Conservation (phyloP, 2,329 filamentous ascomycete genomes). For the Saccharata proteae region DNA sequence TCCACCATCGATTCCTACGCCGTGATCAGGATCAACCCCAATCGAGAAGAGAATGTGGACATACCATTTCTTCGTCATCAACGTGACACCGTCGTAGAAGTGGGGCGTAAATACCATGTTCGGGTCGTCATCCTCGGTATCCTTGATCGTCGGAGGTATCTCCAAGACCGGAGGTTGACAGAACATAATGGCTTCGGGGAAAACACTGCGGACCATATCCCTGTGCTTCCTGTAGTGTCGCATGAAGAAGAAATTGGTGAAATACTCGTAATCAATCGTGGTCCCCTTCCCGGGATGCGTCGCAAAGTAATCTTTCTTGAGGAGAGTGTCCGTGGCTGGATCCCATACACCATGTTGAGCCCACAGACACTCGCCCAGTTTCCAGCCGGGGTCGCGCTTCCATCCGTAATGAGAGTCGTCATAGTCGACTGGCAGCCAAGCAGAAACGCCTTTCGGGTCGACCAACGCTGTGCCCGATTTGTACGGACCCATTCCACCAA, state of each 20-base stretch:
- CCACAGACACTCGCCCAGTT: constrained; percentile 89
- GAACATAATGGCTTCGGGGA: constrained; percentile 73
- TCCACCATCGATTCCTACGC: constrained; percentile 74
- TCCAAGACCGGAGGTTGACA: constrained; percentile 89
- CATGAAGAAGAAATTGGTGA: constrained; percentile 88
- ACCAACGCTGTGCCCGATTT: constrained; percentile 74
- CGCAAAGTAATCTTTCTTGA: constrained; percentile 80
- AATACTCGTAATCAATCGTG: constrained; percentile 66
- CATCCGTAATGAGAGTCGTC: constrained; percentile 84
- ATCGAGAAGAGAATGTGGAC: neutral
- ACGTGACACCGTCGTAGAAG: constrained; percentile 91
- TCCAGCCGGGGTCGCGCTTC: constrained; percentile 80
- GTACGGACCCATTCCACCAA: constrained; percentile 84
- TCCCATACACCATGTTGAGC: constrained; percentile 97
- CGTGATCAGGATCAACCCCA: no score
- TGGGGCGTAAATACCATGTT: constrained; percentile 89
- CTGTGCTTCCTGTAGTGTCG: constrained; percentile 67
- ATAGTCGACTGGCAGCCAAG: constrained; percentile 73
- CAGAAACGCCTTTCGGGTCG: constrained; percentile 73
- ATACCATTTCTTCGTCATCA: constrained; percentile 93
- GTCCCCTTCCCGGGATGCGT: constrained; percentile 65
- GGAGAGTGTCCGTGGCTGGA: constrained; percentile 58
- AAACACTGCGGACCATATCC: constrained; percentile 60
- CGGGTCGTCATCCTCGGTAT: constrained; percentile 75
- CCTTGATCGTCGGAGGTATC: constrained; percentile 78